These are phyloP conservation scores for Podospora tetraspora DNA, from an alignment of 495 filamentous ascomycete species.

Conservation along the genomic window DNA sequence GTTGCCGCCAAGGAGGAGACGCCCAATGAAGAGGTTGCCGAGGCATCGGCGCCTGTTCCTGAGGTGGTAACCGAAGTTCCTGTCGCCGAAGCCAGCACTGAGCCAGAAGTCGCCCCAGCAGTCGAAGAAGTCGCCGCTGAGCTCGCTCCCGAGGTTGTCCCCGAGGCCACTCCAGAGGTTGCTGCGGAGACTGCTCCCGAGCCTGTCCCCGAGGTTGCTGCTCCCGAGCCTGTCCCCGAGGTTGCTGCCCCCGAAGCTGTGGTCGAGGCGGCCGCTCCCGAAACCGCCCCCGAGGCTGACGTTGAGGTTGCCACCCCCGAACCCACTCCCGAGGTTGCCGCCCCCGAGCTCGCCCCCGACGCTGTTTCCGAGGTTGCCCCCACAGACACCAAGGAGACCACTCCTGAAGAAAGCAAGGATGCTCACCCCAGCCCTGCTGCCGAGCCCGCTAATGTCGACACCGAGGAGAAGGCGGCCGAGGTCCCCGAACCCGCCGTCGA, in stretches of 20 bases:
- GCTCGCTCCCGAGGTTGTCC: background rate
- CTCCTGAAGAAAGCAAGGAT: background rate
- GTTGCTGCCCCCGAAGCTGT: background rate
- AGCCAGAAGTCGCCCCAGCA: background rate
- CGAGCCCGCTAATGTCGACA: background rate
- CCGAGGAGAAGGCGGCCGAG: slow-evolving; percentile 1
- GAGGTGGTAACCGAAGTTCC: background rate
- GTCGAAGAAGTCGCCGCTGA: background rate
- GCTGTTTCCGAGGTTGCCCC: background rate
- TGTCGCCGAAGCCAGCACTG: background rate
- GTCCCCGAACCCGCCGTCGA: slow-evolving; percentile 1
- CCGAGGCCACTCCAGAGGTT: background rate
- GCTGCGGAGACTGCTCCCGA: background rate
- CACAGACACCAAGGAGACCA: background rate
- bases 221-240: background rate
- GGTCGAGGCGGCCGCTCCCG: background rate
- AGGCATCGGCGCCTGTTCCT: background rate
- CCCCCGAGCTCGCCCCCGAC: background rate
- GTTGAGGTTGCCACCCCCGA: too few relatives aligned
- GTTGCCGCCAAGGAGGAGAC: background rate
- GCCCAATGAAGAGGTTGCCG: slow-evolving; percentile 6
- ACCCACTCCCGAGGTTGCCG: background rate
- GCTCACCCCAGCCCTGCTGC: background rate
- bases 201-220: background rate
- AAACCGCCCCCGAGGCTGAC: background rate